Base-by-base conservation (phyloP, 768 basidiomycete species). In the Panus rudis region DNA sequence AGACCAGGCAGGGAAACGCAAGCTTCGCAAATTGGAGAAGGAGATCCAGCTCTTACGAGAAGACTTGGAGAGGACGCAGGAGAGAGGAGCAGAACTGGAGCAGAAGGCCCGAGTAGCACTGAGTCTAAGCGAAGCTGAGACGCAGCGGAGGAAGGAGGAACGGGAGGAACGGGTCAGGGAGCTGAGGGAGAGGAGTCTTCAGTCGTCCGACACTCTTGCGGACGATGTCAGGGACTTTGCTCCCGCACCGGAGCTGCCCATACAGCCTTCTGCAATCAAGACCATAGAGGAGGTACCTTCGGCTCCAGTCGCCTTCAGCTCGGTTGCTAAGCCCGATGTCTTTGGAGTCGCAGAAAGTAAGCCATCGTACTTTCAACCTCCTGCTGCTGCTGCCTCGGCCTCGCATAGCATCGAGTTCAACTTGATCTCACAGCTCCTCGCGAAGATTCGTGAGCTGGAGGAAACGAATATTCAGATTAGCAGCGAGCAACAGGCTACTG, bases 371-470 rank as follows among this genome's bases (percentile, higher is more conserved):
- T 42, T 2, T 28, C 48, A 11, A 17, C 21, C 2, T n/a, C 39
- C 53, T 35, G 53, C 50, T 40, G 40, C 49, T 27, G 34, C 48
- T 26, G 51, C 49, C 4, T 8, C 24, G 3, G 47, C 28, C 6
- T 23, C 49, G 0, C 46, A 19, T 3, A 39, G 46, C 3, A 41
- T 45, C n/a, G 60, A 76, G 70, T 50, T 65, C 61, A 50, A 68
- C 3, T 53, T 91, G 41, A 73, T 90, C n/a, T 67, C 77, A 8
- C 81, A 86, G 56, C 73, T 91, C 6, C 63, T 89, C 32, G 56
- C 65, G 13, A 91, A 91, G 63, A 84, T 91, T 39, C 69, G 72
- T 37, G 87, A 91, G 57, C 70, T 91, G 1, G 85, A 91, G 54
- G 72, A 79, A 28, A 75, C 84, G 2, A 91, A 91, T 51, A 49